Base-by-base conservation (phyloP, 1,284 basidiomycete genomes). In the Boletus mariae region DNA sequence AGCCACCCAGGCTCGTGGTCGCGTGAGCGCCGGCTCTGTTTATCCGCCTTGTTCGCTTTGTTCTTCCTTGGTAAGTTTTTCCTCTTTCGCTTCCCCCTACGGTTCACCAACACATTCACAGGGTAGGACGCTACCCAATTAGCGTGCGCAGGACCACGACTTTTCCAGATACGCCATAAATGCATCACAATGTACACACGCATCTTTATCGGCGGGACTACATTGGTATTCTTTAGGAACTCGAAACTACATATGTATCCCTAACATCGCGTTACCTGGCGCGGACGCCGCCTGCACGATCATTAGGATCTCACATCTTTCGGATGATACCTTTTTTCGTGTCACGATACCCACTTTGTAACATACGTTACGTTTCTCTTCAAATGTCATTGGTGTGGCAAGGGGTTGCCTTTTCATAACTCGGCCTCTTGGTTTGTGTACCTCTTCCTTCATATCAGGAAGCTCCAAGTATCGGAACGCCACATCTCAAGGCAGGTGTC, bases 141-240 rank as follows among this genome's bases (percentile, higher is more conserved):
- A 29, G 46, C 42, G 41, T 25, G 35, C 38, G 47, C 52, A 52
- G 17, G 42, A 25, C 42, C 23, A n/a, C 34, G 28, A 40, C 44
- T 44, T 37, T 26, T 47, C 31, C 17, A 56, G 26, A 52, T 28
- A 54, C 45, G 59, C 59, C 52, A 47, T 41, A 52, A 47, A 52
- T 62, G 61, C 64, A 49, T 52, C 17, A 64, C 61, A 66, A 62
- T 62, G 61, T 62, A 62, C 47, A 49, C 57, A 53, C 23, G 61
- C 64, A 62, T 66, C 52, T 25, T 28, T 34, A 29, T 53, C 41
- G 59, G 63, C 59, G 9, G 59, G 51, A 65, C 53, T 45, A 29
- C 15, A 29, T 28, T 11, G 28, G 26, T 44, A 45, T 49, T 15
- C 17, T 38, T 41, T 44, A 53, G 56, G 53, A 32, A 41, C 28